These are phyloP conservation scores for Solanum hybrid DNA, from an alignment of 305 asterid genomes.

Conservation along the genomic window DNA sequence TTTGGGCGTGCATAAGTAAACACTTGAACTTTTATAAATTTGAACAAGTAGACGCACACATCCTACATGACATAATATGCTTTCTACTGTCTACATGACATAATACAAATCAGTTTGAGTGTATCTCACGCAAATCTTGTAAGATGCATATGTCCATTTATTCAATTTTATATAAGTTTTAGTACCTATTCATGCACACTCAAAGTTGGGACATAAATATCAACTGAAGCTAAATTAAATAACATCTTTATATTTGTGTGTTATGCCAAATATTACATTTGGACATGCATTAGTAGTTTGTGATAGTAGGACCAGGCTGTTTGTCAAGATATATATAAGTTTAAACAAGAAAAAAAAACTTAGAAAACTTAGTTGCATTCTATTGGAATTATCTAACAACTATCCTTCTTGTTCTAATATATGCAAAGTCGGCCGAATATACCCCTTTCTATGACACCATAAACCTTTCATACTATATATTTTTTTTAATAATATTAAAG, in stretches of 20 bases:
- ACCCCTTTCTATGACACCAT: neutral
- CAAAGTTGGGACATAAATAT: neutral
- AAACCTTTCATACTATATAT: neutral
- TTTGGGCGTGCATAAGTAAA: rapidly evolving
- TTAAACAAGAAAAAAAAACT: neutral
- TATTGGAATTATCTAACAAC: neutral
- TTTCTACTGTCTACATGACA: no score
- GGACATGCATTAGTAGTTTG: neutral
- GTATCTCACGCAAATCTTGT: neutral
- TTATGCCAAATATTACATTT: neutral
- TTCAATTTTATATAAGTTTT: neutral
- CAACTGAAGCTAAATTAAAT: rapidly evolving
- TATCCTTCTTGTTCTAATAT: neutral
- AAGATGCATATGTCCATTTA: neutral
- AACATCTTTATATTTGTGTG: neutral
- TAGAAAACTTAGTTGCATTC: neutral
- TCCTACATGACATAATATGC: no score
- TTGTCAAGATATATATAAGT: neutral
- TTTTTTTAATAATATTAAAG: neutral
- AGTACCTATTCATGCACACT: rapidly evolving
- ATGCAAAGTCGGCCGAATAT: neutral
- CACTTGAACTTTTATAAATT: no score
- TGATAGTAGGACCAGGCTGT: neutral
- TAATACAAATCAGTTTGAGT: neutral
- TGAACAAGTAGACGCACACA: no score